Evolutionary conservation across 768 basidiomycete genomes (phyloP), one percentile per base, ranked within the genome.

Genomic region (Trametes maxima): DNA sequence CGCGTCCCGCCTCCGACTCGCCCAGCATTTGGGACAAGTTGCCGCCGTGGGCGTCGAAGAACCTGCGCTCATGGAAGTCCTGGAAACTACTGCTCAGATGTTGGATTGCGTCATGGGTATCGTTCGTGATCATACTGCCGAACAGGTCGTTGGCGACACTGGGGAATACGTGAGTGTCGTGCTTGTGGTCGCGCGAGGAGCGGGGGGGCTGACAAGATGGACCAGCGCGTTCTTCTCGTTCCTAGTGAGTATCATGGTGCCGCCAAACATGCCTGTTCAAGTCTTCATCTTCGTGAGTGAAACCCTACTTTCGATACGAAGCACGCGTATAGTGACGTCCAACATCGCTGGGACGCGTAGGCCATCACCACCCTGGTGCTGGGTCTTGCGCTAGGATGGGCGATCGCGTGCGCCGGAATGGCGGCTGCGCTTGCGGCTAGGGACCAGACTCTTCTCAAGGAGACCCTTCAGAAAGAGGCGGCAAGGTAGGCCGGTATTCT

Each of bases 321-420:
- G 17, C 3, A 19, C 28, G 10, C 14, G 16, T 57, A 42, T 14
- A 33, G 40, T 44, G 48, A 21, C 13, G 22, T 17, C 19, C 42
- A 16, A 44, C 21, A 2, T 35, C 1, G 8, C 4, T 36, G 6
- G 39, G 13, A 36, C 7, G 40, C 13, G 28, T 28, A 80, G 79
- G 67, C 71, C 6, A 66, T 79, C 1, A 68, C 76, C n/a, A 84
- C 79, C 0, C 63, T 86, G 40, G 62, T 82, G 24, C 16, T 84
- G 7, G 84, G 84, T 0, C 65, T 81, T 46, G 72, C 76, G 2
- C 43, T 82, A 1, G 84, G 84, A 13, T 87, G 85, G 85, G 85
- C 78, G 0, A 75, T 83, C 63, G 82, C 83, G 1, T 73, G 76
- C 11, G 83, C 81, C 0, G 82, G 78, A 0, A 85, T 86, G 84